Conservation (phyloP, 305 asterid species). For the Rubia peregrina region DNA sequence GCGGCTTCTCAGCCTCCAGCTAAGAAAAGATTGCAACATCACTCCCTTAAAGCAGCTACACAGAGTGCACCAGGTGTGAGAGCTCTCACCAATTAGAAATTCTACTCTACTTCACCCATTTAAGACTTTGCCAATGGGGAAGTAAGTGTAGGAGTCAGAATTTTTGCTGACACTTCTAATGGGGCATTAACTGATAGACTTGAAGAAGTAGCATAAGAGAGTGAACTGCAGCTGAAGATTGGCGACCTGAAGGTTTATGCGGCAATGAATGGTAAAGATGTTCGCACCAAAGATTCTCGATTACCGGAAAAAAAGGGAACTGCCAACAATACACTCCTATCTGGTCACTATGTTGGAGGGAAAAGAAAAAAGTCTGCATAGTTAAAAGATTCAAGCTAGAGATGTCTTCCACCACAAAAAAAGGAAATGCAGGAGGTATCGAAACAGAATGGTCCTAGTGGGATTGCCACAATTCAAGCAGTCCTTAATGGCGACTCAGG, state of each 20-base stretch:
- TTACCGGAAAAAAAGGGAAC: neutral
- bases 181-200: constrained; percentile 12
- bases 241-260: constrained; percentile 47
- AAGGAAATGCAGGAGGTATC: constrained; percentile 28
- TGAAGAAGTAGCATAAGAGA: constrained; percentile 33
- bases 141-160: constrained; percentile 25
- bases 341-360: constrained; percentile 53
- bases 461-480: constrained; percentile 26
- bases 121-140: constrained; percentile 28
- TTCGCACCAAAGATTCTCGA: constrained; percentile 20
- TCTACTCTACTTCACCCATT: constrained; percentile 28
- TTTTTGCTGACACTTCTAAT: constrained; percentile 19
- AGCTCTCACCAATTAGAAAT: constrained; percentile 37
- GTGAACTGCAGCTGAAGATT: constrained; percentile 46
- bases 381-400: constrained; percentile 56
- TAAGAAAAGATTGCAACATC: constrained; percentile 32
- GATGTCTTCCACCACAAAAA: constrained; percentile 27
- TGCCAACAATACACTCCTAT: too few species aligned
- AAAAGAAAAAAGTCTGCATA: constrained; percentile 72
- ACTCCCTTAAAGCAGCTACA: constrained; percentile 44
- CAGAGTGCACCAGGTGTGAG: constrained; percentile 17
- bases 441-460: constrained; percentile 16
- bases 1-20: constrained; percentile 24
- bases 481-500: constrained; percentile 30
- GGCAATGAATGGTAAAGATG: constrained; percentile 16